A percentile compares a stretch with the other conserved stretches of the same genome.
Conservation (phyloP, 108 stramenopile genomes). For the Skeletonema marinoi region DNA sequence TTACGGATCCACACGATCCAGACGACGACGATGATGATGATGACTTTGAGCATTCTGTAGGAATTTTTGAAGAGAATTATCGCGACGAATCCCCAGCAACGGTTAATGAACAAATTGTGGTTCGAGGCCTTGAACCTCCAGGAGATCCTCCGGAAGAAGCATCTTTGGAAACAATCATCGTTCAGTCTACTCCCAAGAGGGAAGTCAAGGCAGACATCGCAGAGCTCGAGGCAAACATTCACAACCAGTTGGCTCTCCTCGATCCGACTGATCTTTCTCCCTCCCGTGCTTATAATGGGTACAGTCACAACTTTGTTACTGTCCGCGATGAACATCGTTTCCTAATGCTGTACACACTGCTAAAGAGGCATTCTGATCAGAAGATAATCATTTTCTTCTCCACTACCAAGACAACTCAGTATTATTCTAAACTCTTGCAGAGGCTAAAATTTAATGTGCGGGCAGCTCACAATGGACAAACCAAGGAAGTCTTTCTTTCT, state of each 20-base stretch:
- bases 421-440: slow-evolving; percentile 19
- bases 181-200: background rate
- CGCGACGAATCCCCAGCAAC: background rate
- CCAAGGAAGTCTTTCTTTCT: slow-evolving; percentile 15
- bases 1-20: background rate
- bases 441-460: slow-evolving; percentile 30
- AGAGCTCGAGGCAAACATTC: background rate
- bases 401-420: slow-evolving; percentile 35
- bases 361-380: slow-evolving; percentile 15
- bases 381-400: slow-evolving; percentile 42
- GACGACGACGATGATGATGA: background rate
- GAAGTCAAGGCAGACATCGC: background rate
- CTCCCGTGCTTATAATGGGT: slow-evolving; percentile 12
- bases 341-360: slow-evolving; percentile 43
- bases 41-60: background rate
- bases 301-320: slow-evolving; percentile 42
- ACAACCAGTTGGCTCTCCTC: background rate
- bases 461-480: slow-evolving; percentile 13
- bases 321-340: slow-evolving; percentile 42
- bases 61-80: background rate
- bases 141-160: background rate
- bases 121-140: background rate
- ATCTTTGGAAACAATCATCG: background rate
- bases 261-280: background rate
- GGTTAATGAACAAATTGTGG: background rate